phyloP scores from a whole-genome alignment of 805 yeast species.

The Monosporozyma solicola region DNA sequence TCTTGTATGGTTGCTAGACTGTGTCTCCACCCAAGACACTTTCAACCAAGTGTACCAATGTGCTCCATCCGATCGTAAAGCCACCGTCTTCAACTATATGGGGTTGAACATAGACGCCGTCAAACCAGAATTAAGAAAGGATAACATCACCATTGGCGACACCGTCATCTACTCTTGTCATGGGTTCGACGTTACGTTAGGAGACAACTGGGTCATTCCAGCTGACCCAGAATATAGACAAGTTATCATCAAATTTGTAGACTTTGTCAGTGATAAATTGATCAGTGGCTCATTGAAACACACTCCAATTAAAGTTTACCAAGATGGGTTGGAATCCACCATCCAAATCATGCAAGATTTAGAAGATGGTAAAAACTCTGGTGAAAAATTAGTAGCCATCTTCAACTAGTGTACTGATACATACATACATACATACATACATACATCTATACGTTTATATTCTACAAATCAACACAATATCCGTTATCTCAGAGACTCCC shows the following conservation, averaged over 20 bases:
- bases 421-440: too few species aligned
- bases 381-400: constrained; percentile 21
- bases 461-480: too few species aligned
- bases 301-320: constrained; percentile 24
- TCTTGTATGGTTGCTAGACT: constrained; percentile 25
- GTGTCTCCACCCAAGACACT: constrained; percentile 23
- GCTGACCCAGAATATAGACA: constrained; percentile 15
- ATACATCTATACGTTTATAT: too few species aligned
- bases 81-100: constrained; percentile 29
- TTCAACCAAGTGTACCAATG: constrained; percentile 27
- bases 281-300: constrained; percentile 21
- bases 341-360: constrained; percentile 16
- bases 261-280: constrained; percentile 13
- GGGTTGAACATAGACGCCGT: constrained; percentile 12
- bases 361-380: constrained; percentile 19
- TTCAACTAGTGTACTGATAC: not conserved
- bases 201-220: constrained; percentile 10
- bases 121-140: constrained; percentile 20
- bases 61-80: constrained; percentile 26
- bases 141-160: constrained; percentile 23
- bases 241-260: constrained; percentile 20
- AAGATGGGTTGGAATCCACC: constrained; percentile 21
- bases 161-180: constrained; percentile 32
- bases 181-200: constrained; percentile 29
- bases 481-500: too few species aligned